A percentile compares a stretch with the other conserved stretches of the same genome.
phyloP scores from a whole-genome alignment of 345 rosid species.

The Gossypium anomalum region DNA sequence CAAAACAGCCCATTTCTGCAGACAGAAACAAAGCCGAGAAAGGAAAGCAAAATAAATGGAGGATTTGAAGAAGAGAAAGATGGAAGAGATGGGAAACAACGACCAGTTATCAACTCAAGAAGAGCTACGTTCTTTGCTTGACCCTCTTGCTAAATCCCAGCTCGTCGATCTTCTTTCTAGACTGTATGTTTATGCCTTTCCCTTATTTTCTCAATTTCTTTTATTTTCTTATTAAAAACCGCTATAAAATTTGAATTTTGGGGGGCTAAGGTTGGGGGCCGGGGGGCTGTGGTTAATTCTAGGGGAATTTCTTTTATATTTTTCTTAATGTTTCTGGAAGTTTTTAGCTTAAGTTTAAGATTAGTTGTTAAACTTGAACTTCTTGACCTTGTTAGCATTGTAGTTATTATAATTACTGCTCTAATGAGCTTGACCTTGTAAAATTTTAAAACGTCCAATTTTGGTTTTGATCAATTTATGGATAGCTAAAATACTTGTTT shows the following conservation, averaged over 20 bases:
- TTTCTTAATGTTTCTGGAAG: neutral
- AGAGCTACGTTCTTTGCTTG: slow-evolving; percentile 49
- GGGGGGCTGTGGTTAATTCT: no score
- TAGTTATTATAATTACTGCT: neutral
- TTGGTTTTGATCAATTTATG: neutral
- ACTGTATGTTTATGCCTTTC: slow-evolving; percentile 31
- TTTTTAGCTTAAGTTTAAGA: neutral
- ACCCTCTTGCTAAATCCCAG: slow-evolving; percentile 61
- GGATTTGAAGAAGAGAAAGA: slow-evolving; percentile 39
- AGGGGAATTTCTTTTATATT: neutral
- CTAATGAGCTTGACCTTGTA: neutral
- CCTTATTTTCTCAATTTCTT: neutral
- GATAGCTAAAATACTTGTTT: neutral
- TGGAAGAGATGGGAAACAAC: slow-evolving; percentile 37
- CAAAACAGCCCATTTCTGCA: neutral
- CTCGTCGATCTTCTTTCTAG: slow-evolving; percentile 62
- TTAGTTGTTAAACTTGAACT: neutral
- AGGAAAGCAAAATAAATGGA: slow-evolving; percentile 3
- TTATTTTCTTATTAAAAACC: neutral
- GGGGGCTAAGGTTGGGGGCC: no score
- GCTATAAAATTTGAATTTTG: neutral
- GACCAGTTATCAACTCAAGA: slow-evolving; percentile 34
- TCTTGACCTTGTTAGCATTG: neutral
- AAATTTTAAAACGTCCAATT: neutral
- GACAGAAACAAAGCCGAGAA: neutral